Conservation (phyloP, 345 rosid species). For the Jatropha curcas region DNA sequence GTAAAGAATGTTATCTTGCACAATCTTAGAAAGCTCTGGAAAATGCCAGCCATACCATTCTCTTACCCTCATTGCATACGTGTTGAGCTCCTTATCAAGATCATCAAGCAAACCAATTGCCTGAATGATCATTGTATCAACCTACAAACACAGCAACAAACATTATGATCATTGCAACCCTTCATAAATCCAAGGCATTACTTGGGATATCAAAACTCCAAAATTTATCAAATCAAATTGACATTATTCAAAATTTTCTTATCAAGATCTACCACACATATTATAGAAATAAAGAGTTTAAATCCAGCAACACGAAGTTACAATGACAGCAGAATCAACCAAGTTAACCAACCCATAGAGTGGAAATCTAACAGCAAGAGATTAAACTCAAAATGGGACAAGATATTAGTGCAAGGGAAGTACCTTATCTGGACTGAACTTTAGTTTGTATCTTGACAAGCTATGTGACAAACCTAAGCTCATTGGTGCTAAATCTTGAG, state of each 20-base stretch:
- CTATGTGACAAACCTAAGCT: slow-evolving; percentile 95
- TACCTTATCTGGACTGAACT: slow-evolving; percentile 96
- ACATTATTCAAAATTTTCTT: no score
- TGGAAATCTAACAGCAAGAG: not conserved
- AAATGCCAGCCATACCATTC: slow-evolving; percentile 99
- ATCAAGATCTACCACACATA: not conserved
- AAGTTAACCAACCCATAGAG: no score
- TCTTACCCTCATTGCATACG: slow-evolving; percentile 87
- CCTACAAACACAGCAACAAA: slow-evolving; percentile 41
- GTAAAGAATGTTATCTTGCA: slow-evolving; percentile 75
- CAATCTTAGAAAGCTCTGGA: slow-evolving; percentile 91
- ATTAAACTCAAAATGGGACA: not conserved
- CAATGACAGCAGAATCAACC: not conserved
- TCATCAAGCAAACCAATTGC: slow-evolving; percentile 95
- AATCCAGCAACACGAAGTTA: no score
- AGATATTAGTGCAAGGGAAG: not conserved
- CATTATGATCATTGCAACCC: not conserved
- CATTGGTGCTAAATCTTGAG: slow-evolving; percentile 88
- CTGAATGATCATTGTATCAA: slow-evolving; percentile 95
- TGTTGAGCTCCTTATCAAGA: slow-evolving; percentile 93
- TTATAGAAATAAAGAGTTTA: no score
- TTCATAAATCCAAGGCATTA: not conserved
- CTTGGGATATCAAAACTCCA: not conserved
- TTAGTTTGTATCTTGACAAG: slow-evolving; percentile 83
- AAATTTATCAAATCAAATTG: no score